These are phyloP conservation scores for Flaveria trinervia DNA, from an alignment of 129 eudicot species.

Conservation along the genomic window DNA sequence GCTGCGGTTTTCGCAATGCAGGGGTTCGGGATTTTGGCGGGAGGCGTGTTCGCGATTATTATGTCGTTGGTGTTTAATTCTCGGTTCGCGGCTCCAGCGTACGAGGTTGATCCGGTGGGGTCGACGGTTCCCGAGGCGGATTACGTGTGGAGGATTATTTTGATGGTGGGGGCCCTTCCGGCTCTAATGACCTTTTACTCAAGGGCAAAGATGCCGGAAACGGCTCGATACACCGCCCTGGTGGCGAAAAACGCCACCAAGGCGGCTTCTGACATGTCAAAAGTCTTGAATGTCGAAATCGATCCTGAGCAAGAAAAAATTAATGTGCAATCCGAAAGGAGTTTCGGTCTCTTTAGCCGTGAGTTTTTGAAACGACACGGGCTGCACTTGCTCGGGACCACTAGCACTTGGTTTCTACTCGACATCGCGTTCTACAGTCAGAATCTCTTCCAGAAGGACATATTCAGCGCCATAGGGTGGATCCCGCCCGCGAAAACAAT, in stretches of 20 bases:
- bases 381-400: constrained; percentile 46
- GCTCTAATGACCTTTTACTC: constrained; percentile 44
- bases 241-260: constrained; percentile 41
- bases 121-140: constrained; percentile 46
- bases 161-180: constrained; percentile 46
- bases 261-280: constrained; percentile 48
- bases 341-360: constrained; percentile 34
- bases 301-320: constrained; percentile 30
- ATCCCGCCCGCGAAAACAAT: constrained; percentile 48
- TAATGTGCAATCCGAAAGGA: background rate
- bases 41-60: constrained; percentile 35
- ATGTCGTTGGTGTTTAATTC: constrained; percentile 36
- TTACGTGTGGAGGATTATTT: constrained; percentile 43
- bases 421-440: constrained; percentile 48
- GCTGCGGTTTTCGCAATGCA: constrained; percentile 54
- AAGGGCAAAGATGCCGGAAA: constrained; percentile 46
- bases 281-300: constrained; percentile 35
- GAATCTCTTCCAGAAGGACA: constrained; percentile 48
- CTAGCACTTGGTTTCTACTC: constrained; percentile 43
- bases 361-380: constrained; percentile 43
- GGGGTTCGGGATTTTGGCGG: constrained; percentile 42
- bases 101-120: constrained; percentile 31
- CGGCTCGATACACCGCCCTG: constrained; percentile 42
- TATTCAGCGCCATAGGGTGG: constrained; percentile 47
- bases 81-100: constrained; percentile 33